phyloP scores from a whole-genome alignment of 1,284 basidiomycete species.

The Microbotryomycetes sp. region DNA sequence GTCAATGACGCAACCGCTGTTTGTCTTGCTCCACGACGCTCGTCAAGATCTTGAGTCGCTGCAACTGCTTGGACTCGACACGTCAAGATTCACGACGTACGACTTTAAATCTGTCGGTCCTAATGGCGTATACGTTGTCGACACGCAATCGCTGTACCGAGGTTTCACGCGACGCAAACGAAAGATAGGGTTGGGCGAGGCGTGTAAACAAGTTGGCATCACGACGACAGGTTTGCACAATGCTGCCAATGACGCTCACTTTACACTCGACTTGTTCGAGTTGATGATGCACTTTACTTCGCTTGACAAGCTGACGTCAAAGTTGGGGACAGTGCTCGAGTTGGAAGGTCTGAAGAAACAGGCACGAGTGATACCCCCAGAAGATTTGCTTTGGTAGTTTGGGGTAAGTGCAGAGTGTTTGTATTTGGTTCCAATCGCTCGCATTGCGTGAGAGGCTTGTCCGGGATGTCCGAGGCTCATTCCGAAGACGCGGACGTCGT shows the following conservation, averaged over 20 bases:
- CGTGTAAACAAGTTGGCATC: constrained; percentile 57
- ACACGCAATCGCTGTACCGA: constrained; percentile 65
- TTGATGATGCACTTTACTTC: constrained; percentile 2
- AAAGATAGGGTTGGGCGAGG: constrained; percentile 50
- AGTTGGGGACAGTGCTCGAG: not conserved
- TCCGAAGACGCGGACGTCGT: no score
- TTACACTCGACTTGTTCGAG: constrained; percentile 20
- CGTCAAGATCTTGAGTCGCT: constrained; percentile 65
- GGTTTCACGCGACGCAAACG: constrained; percentile 53
- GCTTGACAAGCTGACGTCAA: not conserved
- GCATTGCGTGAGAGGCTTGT: no score
- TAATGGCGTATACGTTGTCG: constrained; percentile 56
- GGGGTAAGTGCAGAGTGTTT: no score
- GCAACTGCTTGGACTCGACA: constrained; percentile 49
- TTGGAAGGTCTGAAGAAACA: not conserved
- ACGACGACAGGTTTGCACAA: constrained; percentile 53
- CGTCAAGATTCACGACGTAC: constrained; percentile 50
- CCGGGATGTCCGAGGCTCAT: no score
- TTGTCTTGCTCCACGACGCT: constrained; percentile 68
- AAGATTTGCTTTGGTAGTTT: not conserved
- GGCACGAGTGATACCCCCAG: not conserved
- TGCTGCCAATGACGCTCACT: constrained; percentile 67
- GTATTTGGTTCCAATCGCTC: no score
- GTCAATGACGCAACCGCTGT: constrained; percentile 52
- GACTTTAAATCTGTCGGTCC: constrained; percentile 41